phyloP scores from a whole-genome alignment of 495 filamentous ascomycete genomes.

The Aspergillus nanangensis region DNA sequence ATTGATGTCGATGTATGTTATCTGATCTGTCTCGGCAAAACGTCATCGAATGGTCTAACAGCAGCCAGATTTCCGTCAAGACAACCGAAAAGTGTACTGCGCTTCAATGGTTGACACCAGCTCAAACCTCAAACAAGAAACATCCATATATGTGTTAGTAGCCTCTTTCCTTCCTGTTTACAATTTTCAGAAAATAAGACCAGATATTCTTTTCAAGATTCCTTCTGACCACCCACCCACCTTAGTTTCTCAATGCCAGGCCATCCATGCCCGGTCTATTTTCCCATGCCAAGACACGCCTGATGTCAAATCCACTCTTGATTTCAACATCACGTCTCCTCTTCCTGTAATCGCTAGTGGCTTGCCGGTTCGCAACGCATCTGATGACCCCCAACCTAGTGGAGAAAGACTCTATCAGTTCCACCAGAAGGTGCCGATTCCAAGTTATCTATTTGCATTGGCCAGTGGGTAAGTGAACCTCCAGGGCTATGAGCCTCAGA shows the following conservation, averaged over 20 bases:
- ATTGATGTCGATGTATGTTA: constrained; percentile 56
- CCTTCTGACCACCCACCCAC: not conserved
- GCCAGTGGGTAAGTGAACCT: constrained; percentile 60
- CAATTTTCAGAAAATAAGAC: not conserved
- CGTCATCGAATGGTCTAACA: not conserved
- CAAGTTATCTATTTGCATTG: constrained; percentile 88
- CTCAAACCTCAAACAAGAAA: constrained; percentile 88
- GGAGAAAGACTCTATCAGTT: constrained; percentile 68
- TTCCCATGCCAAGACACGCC: constrained; percentile 98
- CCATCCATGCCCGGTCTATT: constrained; percentile 86
- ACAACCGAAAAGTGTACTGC: constrained; percentile 89
- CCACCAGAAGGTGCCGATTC: constrained; percentile 84
- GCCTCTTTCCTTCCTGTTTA: not conserved
- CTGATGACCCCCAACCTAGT: constrained; percentile 28
- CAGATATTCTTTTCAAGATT: not conserved
- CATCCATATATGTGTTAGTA: constrained; percentile 87
- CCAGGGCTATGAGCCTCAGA: no score
- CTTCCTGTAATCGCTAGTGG: constrained; percentile 87
- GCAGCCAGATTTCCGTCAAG: constrained; percentile 46
- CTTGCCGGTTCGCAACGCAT: constrained; percentile 54
- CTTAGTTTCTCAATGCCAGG: constrained; percentile 88
- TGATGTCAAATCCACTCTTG: constrained; percentile 85
- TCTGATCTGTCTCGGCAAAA: not conserved
- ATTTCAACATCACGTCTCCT: constrained; percentile 81
- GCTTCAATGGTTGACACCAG: constrained; percentile 86